Percentiles rank a stretch among this genome's conserved stretches.
Conservation (phyloP, 2,329 filamentous ascomycete species). For the Monilinia vaccinii-corymbosi region DNA sequence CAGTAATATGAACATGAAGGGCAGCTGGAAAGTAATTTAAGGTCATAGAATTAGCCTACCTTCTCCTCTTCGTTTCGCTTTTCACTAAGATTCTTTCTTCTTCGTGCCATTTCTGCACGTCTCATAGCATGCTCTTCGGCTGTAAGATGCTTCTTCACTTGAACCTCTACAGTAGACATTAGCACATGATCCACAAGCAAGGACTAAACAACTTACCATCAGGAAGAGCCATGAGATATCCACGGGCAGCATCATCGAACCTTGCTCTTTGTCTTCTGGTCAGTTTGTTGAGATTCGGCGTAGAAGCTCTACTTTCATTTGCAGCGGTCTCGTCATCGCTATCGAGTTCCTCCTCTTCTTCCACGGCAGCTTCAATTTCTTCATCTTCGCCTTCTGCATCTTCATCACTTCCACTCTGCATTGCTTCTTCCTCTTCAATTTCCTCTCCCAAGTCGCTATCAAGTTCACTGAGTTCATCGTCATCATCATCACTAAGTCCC, state of each 20-base stretch:
- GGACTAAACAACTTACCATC: slow-evolving; percentile 27
- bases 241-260: slow-evolving; percentile 41
- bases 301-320: slow-evolving; percentile 44
- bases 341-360: slow-evolving; percentile 29
- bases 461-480: slow-evolving; percentile 30
- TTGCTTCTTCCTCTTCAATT: slow-evolving; percentile 41
- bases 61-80: slow-evolving; percentile 75
- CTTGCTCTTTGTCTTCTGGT: slow-evolving; percentile 59
- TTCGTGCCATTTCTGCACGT: slow-evolving; percentile 63
- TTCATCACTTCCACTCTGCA: slow-evolving; percentile 30
- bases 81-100: slow-evolving; percentile 65
- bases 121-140: slow-evolving; percentile 67
- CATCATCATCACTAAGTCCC: slow-evolving; percentile 29
- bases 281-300: slow-evolving; percentile 55
- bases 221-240: slow-evolving; percentile 35
- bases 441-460: slow-evolving; percentile 34
- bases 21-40: not conserved
- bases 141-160: slow-evolving; percentile 63
- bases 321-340: slow-evolving; percentile 34
- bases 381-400: slow-evolving; percentile 40
- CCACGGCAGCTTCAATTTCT: slow-evolving; percentile 33
- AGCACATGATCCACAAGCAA: slow-evolving; percentile 6
- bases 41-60: slow-evolving; percentile 32
- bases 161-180: slow-evolving; percentile 42
- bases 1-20: not conserved